A percentile compares a stretch with the other conserved stretches of the same genome.
These are phyloP conservation scores for Ailanthus altissimus DNA, from an alignment of 345 rosid species.

Conservation along the genomic window DNA sequence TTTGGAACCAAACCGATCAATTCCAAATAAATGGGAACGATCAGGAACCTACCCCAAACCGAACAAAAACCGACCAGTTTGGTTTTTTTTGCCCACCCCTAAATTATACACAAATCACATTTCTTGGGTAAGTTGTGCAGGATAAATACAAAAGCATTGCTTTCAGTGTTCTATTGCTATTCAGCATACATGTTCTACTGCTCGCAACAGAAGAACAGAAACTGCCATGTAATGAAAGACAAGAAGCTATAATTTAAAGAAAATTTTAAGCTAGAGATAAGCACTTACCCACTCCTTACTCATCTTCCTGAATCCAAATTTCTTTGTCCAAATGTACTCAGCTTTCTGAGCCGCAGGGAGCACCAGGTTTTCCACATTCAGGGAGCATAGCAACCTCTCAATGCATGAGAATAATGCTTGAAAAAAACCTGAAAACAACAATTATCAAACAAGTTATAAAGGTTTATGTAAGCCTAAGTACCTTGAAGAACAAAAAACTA, in stretches of 20 bases:
- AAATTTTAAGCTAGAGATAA: neutral
- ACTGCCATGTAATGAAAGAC: neutral
- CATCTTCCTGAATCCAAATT: conserved; percentile 85
- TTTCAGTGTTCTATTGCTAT: neutral
- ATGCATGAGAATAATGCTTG: conserved; percentile 84
- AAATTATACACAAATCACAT: neutral
- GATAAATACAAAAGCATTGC: neutral
- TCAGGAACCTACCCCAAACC: too few species aligned
- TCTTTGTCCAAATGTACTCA: conserved; percentile 86
- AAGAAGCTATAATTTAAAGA: neutral
- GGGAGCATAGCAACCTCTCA: conserved; percentile 67
- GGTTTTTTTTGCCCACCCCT: too few species aligned
- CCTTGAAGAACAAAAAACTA: neutral
- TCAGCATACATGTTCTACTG: neutral
- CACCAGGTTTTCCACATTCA: conserved; percentile 80
- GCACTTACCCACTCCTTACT: conserved; percentile 68
- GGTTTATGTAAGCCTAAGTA: neutral
- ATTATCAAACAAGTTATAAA: neutral
- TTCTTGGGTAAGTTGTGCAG: neutral
- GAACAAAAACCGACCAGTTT: too few species aligned
- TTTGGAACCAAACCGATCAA: too few species aligned
- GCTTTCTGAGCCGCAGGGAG: conserved; percentile 99
- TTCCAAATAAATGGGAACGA: too few species aligned
- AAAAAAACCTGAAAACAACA: conserved; percentile 65
- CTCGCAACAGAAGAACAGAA: neutral